Conservation (phyloP, 208 protist genomes). For the Crithidia sp. region DNA sequence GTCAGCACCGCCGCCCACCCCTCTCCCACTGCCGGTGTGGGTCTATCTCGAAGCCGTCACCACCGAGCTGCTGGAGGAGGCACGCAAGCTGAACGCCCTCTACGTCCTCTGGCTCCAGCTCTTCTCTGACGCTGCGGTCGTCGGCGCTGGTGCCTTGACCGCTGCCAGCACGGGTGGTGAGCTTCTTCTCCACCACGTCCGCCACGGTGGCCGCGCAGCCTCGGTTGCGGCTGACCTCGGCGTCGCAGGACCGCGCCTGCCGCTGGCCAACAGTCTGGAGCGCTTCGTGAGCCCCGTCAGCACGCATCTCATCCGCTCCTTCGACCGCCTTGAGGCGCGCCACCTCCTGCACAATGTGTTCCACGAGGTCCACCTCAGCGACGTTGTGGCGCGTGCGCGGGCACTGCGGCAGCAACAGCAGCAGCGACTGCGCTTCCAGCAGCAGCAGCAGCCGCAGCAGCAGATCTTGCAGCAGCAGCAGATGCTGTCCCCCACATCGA, state of each 20-base stretch:
- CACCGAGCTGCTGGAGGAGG: constrained; percentile 32
- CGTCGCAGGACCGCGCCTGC: neutral
- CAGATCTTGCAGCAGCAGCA: neutral
- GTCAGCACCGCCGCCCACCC: neutral
- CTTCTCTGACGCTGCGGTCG: constrained; percentile 14
- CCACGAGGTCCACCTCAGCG: constrained; percentile 33
- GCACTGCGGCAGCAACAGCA: constrained; percentile 3
- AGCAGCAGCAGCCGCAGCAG: neutral
- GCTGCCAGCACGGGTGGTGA: constrained; percentile 14
- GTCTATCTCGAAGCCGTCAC: constrained; percentile 33
- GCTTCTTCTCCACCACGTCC: constrained; percentile 21
- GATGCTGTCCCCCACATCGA: neutral
- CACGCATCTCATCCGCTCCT: constrained; percentile 22
- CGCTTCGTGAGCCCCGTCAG: constrained; percentile 30
- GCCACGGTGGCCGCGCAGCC: constrained; percentile 19
- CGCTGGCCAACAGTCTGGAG: constrained; percentile 26
- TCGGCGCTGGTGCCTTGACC: no score
- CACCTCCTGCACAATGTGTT: constrained; percentile 35
- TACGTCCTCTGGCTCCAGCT: constrained; percentile 28
- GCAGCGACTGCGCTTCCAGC: no score
- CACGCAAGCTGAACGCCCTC: constrained; percentile 29
- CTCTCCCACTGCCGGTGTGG: constrained; percentile 28
- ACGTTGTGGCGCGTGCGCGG: constrained; percentile 26
- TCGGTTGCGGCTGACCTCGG: constrained; percentile 6
- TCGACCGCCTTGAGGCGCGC: constrained; percentile 31